These are phyloP conservation scores for Forsythia suspensa DNA, from an alignment of 257 asterid species.

Conservation along the genomic window DNA sequence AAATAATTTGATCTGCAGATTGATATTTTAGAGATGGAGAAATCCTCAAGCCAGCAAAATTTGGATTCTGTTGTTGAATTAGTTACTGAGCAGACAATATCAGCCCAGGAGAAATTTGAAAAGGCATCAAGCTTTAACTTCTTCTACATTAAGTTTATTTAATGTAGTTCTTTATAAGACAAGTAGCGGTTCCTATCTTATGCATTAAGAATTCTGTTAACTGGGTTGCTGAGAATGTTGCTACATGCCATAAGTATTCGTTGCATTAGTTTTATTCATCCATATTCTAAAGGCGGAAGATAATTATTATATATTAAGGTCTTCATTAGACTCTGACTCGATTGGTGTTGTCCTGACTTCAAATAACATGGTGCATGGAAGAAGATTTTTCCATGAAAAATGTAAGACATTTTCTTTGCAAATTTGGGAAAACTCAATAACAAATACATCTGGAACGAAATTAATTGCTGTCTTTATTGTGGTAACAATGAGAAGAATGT, in stretches of 20 bases:
- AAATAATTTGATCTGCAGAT: conserved; percentile 47
- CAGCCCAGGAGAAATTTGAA: conserved; percentile 66
- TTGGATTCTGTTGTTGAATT: conserved; percentile 56
- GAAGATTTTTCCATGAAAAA: neutral
- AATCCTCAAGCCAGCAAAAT: conserved; percentile 74
- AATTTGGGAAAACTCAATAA: neutral
- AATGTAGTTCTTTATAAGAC: conserved; percentile 11
- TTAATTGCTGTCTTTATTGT: neutral
- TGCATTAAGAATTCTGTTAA: conserved; percentile 3
- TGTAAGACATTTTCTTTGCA: neutral
- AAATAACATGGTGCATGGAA: neutral
- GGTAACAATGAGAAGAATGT: neutral
- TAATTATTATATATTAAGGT: neutral
- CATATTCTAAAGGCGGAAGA: neutral
- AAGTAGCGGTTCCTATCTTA: neutral
- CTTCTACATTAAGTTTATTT: conserved; percentile 17
- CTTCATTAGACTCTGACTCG: neutral
- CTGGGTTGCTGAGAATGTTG: neutral
- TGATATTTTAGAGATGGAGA: conserved; percentile 73
- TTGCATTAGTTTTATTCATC: neutral
- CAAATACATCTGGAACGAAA: too few species aligned
- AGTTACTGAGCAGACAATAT: conserved; percentile 60
- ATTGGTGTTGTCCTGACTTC: neutral
- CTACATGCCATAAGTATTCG: neutral
- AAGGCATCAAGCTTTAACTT: conserved; percentile 48